Evolutionary conservation across 305 asterid species (phyloP).

Genomic region (Solanum chacoense): DNA sequence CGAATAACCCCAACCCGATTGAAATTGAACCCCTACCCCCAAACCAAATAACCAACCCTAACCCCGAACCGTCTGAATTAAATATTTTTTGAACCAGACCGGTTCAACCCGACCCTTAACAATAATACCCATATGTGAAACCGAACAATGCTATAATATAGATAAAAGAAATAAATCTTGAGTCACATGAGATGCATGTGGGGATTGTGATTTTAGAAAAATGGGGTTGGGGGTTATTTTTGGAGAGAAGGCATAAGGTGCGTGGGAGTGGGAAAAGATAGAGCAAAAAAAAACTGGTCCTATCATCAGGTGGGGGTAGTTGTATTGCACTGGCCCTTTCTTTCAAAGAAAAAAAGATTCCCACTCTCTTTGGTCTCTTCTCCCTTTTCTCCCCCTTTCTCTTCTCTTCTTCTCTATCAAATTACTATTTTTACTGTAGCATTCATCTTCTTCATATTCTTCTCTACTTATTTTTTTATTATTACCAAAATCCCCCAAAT

Average conservation of each 20-base stretch:
- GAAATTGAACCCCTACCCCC: not conserved
- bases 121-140: not conserved
- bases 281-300: not conserved
- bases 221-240: not conserved
- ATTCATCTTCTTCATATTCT: not conserved
- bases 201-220: not conserved
- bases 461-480: not conserved
- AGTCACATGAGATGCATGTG: slow-evolving; percentile 4
- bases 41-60: not conserved
- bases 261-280: not conserved
- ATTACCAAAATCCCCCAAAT: not conserved
- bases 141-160: not conserved
- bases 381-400: not conserved
- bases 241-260: not conserved
- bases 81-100: not conserved
- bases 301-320: slow-evolving; percentile 4
- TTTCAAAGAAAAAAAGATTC: slow-evolving; percentile 6
- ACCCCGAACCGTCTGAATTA: not conserved
- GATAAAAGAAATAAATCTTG: not conserved
- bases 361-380: slow-evolving; percentile 4
- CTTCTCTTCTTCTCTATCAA: not conserved
- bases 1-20: not conserved
- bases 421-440: not conserved
- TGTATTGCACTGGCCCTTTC: not conserved
- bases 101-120: not conserved